phyloP scores from a whole-genome alignment of 1,284 basidiomycete species.

The Ceratobasidium sp. region DNA sequence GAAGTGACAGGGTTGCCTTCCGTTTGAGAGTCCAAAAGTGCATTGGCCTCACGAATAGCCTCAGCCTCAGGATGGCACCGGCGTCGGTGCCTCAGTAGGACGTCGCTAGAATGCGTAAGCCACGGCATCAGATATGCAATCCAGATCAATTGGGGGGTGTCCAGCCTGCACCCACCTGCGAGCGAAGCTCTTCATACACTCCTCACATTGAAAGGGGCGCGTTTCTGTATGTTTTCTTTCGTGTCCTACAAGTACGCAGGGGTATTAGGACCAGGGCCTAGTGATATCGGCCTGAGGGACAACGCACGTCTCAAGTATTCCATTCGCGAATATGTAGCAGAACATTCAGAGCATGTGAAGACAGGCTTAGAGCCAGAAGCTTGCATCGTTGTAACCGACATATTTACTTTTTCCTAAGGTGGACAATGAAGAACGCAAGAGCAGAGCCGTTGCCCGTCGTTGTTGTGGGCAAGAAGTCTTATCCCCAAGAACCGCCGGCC shows the following conservation, averaged over 20 bases:
- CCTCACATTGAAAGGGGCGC: conserved; percentile 42
- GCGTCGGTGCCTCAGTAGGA: conserved; percentile 42
- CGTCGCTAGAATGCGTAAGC: conserved; percentile 38
- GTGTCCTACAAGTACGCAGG: conserved; percentile 3
- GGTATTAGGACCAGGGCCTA: not conserved
- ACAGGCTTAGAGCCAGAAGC: conserved; percentile 33
- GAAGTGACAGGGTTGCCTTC: not conserved
- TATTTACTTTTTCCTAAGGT: not conserved
- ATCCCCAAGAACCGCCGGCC: conserved; percentile 13
- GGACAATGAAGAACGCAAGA: not conserved
- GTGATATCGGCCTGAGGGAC: not conserved
- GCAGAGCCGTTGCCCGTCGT: not conserved
- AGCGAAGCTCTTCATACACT: conserved; percentile 42
- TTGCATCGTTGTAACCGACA: conserved; percentile 31
- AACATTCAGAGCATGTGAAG: conserved; percentile 33
- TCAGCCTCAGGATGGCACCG: conserved; percentile 41
- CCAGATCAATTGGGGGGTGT: not conserved
- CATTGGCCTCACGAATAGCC: conserved; percentile 37
- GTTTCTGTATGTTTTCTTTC: conserved; percentile 41
- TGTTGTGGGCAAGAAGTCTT: conserved; percentile 11
- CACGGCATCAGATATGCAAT: conserved; percentile 1
- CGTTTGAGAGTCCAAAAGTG: conserved; percentile 32
- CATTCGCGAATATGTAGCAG: conserved; percentile 36
- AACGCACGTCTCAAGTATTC: conserved; percentile 38
- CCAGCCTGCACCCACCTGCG: conserved; percentile 36